Conservation (phyloP, 2,329 filamentous ascomycete genomes). For the Thielaviopsis euricoi region DNA sequence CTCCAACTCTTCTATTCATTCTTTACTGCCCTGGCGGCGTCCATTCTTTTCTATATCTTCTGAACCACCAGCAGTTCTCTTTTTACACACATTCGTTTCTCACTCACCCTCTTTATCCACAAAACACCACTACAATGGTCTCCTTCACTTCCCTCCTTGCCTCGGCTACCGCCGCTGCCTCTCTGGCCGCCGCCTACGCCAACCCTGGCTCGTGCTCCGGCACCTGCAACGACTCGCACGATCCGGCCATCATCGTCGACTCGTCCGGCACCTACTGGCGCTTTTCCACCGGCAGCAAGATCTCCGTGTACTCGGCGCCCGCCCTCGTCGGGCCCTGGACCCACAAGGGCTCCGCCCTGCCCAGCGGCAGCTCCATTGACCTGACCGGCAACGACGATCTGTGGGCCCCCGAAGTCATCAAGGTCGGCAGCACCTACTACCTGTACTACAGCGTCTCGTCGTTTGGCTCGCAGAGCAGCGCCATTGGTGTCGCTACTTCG, state of each 20-base stretch:
- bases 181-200: constrained; percentile 13
- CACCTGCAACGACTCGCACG: constrained; percentile 22
- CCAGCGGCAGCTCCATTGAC: constrained; percentile 23
- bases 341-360: constrained; percentile 24
- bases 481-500: constrained; percentile 38
- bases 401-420: constrained; percentile 20
- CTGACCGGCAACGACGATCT: constrained; percentile 24
- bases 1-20: not conserved
- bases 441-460: constrained; percentile 51
- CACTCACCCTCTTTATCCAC: not conserved
- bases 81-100: not conserved
- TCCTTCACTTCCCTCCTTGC: constrained; percentile 10
- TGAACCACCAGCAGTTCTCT: too few species aligned
- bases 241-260: constrained; percentile 23
- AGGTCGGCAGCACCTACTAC: constrained; percentile 42
- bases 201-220: constrained; percentile 23
- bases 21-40: not conserved
- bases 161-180: constrained; percentile 5
- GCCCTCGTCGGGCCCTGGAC: constrained; percentile 26
- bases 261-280: constrained; percentile 26
- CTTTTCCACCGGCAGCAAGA: constrained; percentile 25
- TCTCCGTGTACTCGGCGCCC: constrained; percentile 24
- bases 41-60: too few species aligned
- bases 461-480: constrained; percentile 43
- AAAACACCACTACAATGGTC: not conserved